Base-by-base conservation (phyloP, 345 rosid species). In the Sisymbrium altissimum region DNA sequence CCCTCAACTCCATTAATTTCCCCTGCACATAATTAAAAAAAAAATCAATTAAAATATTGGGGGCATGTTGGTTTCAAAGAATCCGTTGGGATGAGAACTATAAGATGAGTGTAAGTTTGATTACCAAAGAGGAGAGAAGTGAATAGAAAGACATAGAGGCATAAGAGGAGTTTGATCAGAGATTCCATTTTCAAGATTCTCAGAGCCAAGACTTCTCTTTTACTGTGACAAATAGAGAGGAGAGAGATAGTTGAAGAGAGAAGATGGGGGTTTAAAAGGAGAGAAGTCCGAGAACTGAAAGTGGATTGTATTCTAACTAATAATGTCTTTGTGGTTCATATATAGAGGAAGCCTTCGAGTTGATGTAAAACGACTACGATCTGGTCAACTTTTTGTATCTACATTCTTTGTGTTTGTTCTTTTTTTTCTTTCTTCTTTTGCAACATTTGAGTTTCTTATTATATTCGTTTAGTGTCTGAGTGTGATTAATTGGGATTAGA, bases 111-210 rank as follows among this genome's bases (percentile, higher is more conserved):
- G 53, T 17, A 48, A 46, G 7, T 48, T 48, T 48, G 50, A 23
- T 43, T 68, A 75, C 79, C 79, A 35, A 33, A 61, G 25, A 75
- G 3, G 1, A 61, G 64, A 15, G 53, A 48, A 9, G 27, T 48
- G 53, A 9, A 48, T 48, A 48, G 27, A 48, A 69, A 25, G 21
- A 62, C 25, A 62, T 27, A 75, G 23, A 75, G 27, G 48, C 48
- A 75, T 63, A 61, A 61, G 43, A 76, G 63, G 35, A 54, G 71
- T 63, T 75, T 75, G 64, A 41, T 40, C 69, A 68, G 23, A 68
- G 21, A 55, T 44, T 69, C 75, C 79, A 76, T 76, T 76, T 69
- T 63, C 70, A 53, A 48, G 67, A 59, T 74, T 73, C 25, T 43
- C 59, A 66, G 49, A 74, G 72, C 19, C 39, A 53, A 54, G 10